Conservation (phyloP, 2,329 filamentous ascomycete species). For the Chrysoporthe cubensis region DNA sequence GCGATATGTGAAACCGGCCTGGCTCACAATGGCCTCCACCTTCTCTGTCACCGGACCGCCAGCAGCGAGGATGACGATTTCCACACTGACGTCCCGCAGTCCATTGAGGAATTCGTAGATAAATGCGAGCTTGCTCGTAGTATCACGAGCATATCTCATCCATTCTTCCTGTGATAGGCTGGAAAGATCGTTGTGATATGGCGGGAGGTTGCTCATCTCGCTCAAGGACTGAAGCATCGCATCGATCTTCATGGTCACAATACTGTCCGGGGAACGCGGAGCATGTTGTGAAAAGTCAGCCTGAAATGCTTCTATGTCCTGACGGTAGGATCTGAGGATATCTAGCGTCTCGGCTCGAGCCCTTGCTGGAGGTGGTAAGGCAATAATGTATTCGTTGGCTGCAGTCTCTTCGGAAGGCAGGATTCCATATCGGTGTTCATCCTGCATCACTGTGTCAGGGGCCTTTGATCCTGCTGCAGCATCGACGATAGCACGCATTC, state of each 20-base stretch:
- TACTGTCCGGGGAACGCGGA: constrained; percentile 43
- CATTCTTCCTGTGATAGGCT: constrained; percentile 47
- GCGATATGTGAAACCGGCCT: constrained; percentile 40
- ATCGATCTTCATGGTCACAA: constrained; percentile 52
- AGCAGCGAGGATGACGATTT: constrained; percentile 58
- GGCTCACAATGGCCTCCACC: constrained; percentile 53
- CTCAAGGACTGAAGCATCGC: constrained; percentile 54
- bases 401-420: constrained; percentile 31
- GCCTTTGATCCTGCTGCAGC: background rate
- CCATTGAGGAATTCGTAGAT: constrained; percentile 57
- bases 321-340: constrained; percentile 48
- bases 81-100: constrained; percentile 48
- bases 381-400: constrained; percentile 54
- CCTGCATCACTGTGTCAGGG: constrained; percentile 5
- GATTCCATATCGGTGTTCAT: constrained; percentile 21
- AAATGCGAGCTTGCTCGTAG: constrained; percentile 65
- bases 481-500: background rate
- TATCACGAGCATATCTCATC: constrained; percentile 57
- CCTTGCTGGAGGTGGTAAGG: constrained; percentile 60
- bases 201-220: constrained; percentile 62
- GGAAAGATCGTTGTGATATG: constrained; percentile 51
- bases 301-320: constrained; percentile 51
- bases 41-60: constrained; percentile 55
- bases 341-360: constrained; percentile 57
- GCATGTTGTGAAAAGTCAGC: constrained; percentile 46